Conservation (phyloP, 1,139 yeast genomes). For the Hanseniaspora gamundiae region DNA sequence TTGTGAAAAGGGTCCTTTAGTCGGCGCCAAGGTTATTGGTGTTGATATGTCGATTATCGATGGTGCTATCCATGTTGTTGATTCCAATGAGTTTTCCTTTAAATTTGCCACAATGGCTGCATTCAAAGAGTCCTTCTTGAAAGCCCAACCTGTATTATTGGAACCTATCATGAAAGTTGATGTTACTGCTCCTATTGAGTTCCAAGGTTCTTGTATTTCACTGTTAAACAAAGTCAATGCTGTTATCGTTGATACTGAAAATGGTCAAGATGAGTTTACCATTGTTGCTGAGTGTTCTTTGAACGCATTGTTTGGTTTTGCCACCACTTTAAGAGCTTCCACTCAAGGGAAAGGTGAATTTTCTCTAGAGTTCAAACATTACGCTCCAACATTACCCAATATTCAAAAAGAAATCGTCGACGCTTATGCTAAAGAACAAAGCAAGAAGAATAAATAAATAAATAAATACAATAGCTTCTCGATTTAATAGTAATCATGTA, state of each 20-base stretch:
- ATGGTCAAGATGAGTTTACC: constrained; percentile 89
- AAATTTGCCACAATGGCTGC: constrained; percentile 88
- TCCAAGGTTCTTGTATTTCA: constrained; percentile 90
- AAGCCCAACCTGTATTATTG: constrained; percentile 74
- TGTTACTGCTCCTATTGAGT: constrained; percentile 89
- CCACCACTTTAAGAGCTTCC: constrained; percentile 87
- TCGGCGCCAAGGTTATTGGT: constrained; percentile 89
- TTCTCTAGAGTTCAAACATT: constrained; percentile 84
- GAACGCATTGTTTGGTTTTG: constrained; percentile 92
- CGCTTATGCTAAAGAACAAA: constrained; percentile 54
- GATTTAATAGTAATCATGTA: background rate
- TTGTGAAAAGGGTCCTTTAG: constrained; percentile 90
- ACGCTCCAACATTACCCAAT: constrained; percentile 84
- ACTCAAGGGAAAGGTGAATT: constrained; percentile 99
- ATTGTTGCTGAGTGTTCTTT: constrained; percentile 89
- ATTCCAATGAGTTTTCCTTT: constrained; percentile 91
- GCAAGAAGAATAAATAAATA: constrained; percentile 11
- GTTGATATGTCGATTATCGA: constrained; percentile 88
- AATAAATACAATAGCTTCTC: background rate
- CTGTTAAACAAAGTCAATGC: constrained; percentile 87
- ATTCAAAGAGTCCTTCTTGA: constrained; percentile 78
- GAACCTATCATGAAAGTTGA: constrained; percentile 95
- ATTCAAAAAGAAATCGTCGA: constrained; percentile 84
- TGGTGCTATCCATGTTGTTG: constrained; percentile 97
- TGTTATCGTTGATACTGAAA: constrained; percentile 84